Percentiles rank a stretch among this genome's conserved stretches.
Conservation (phyloP, 2,329 filamentous ascomycete genomes). For the Acephala macrosclerotiorum region DNA sequence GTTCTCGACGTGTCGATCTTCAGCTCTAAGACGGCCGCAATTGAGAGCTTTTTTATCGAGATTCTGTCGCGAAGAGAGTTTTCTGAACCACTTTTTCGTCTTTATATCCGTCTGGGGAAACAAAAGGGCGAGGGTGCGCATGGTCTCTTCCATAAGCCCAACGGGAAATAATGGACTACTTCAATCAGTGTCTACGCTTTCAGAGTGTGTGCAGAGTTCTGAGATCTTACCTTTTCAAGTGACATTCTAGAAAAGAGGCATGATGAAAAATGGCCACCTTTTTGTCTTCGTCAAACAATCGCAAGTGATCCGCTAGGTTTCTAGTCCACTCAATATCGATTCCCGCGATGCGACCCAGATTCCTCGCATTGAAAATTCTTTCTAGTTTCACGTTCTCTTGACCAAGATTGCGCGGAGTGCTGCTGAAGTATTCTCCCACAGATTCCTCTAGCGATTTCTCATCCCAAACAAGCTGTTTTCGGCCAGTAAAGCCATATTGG, state of each 20-base stretch:
- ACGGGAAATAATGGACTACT: slow-evolving; percentile 42
- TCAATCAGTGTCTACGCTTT: neutral
- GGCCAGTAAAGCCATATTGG: slow-evolving; percentile 19
- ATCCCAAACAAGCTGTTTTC: slow-evolving; percentile 17
- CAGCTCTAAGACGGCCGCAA: slow-evolving; percentile 44
- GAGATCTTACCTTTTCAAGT: slow-evolving; percentile 33
- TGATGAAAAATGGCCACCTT: slow-evolving; percentile 51
- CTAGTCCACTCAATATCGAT: slow-evolving; percentile 48
- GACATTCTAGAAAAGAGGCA: slow-evolving; percentile 46
- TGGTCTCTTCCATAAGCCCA: slow-evolving; percentile 47
- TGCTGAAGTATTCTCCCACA: slow-evolving; percentile 15
- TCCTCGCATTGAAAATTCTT: slow-evolving; percentile 38
- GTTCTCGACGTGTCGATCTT: slow-evolving; percentile 46
- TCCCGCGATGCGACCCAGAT: slow-evolving; percentile 45
- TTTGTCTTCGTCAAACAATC: slow-evolving; percentile 48
- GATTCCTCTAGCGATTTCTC: slow-evolving; percentile 5
- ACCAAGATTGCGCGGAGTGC: neutral
- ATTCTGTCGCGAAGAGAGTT: neutral
- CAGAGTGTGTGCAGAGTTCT: slow-evolving; percentile 30
- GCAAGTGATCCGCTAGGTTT: slow-evolving; percentile 52
- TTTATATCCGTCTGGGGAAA: slow-evolving; percentile 44
- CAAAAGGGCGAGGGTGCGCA: slow-evolving; percentile 48
- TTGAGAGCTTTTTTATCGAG: slow-evolving; percentile 25
- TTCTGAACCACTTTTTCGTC: slow-evolving; percentile 37
- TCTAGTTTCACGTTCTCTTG: slow-evolving; percentile 30